A percentile compares a stretch with the other conserved stretches of the same genome.
Conservation (phyloP, 1,284 basidiomycete genomes). For the Melampsora abietis-canadensis region DNA sequence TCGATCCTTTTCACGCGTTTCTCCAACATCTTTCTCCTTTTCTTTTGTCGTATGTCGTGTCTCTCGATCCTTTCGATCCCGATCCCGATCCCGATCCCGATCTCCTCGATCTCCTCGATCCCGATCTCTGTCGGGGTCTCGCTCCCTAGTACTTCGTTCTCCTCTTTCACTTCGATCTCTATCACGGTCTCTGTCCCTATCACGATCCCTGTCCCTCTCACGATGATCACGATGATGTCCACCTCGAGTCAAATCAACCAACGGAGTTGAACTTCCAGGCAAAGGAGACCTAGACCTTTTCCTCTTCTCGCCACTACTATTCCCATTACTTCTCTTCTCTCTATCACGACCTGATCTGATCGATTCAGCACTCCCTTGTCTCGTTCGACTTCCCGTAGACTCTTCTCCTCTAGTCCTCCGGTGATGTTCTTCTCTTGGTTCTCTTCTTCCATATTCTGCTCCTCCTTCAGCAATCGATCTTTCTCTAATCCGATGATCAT, state of each 20-base stretch:
- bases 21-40: no score
- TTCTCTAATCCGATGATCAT: no score
- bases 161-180: no score
- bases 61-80: slow-evolving; percentile 36
- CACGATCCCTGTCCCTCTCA: slow-evolving; percentile 46
- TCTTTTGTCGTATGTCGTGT: slow-evolving; percentile 7
- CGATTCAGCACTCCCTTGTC: slow-evolving; percentile 46
- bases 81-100: slow-evolving; percentile 25
- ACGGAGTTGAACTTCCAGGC: no score
- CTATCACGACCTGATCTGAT: slow-evolving; percentile 26
- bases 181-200: slow-evolving; percentile 30
- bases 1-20: no score
- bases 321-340: slow-evolving; percentile 33
- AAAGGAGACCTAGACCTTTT: slow-evolving; percentile 38
- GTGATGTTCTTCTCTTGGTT: slow-evolving; percentile 46
- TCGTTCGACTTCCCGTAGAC: slow-evolving; percentile 33
- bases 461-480: no score
- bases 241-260: slow-evolving; percentile 13
- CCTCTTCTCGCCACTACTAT: slow-evolving; percentile 42
- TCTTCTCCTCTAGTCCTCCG: slow-evolving; percentile 54
- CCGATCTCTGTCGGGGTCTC: slow-evolving; percentile 44
- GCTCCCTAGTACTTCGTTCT: slow-evolving; percentile 10
- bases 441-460: not conserved
- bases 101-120: slow-evolving; percentile 46
- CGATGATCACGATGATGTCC: slow-evolving; percentile 48